Conservation (phyloP, 208 protist genomes). For the Trypanosoma cruzi region DNA sequence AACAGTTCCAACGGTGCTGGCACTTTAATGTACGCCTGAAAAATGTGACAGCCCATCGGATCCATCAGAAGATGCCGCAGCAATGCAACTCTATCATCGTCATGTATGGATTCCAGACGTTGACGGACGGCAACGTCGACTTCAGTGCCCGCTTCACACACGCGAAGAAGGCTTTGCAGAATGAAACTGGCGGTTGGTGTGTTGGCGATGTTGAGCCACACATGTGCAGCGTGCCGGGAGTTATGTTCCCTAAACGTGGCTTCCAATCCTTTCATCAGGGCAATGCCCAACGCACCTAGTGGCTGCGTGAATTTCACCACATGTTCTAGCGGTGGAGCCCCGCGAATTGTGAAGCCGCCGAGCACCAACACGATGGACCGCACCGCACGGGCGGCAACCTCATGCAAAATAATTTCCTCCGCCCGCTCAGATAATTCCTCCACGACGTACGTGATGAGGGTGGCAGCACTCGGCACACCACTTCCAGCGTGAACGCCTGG, state of each 20-base stretch:
- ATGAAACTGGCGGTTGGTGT: constrained; percentile 76
- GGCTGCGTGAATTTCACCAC: constrained; percentile 44
- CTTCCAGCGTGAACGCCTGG: constrained; percentile 62
- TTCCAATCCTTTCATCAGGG: constrained; percentile 59
- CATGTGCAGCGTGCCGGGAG: constrained; percentile 31
- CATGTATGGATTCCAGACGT: constrained; percentile 48
- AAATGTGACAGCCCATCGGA: constrained; percentile 72
- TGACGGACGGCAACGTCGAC: constrained; percentile 53
- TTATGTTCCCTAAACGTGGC: constrained; percentile 53
- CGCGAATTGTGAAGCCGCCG: constrained; percentile 69
- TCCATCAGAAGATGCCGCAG: constrained; percentile 69
- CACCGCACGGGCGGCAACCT: constrained; percentile 71
- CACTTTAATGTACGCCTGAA: constrained; percentile 83
- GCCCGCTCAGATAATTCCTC: constrained; percentile 75
- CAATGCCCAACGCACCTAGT: constrained; percentile 46
- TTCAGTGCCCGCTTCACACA: constrained; percentile 48
- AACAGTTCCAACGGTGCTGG: constrained; percentile 45
- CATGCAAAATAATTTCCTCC: constrained; percentile 71
- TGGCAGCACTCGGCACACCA: constrained; percentile 80
- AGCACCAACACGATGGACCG: constrained; percentile 83
- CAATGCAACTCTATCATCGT: constrained; percentile 40
- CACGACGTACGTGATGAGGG: constrained; percentile 58
- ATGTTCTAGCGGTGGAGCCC: constrained; percentile 48
- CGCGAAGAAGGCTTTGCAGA: constrained; percentile 82
- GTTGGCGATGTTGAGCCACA: constrained; percentile 76